A percentile compares a stretch with the other conserved stretches of the same genome.
phyloP scores from a whole-genome alignment of 176 grass and related monocot species.

The Rhipidocladum racemiflorum region DNA sequence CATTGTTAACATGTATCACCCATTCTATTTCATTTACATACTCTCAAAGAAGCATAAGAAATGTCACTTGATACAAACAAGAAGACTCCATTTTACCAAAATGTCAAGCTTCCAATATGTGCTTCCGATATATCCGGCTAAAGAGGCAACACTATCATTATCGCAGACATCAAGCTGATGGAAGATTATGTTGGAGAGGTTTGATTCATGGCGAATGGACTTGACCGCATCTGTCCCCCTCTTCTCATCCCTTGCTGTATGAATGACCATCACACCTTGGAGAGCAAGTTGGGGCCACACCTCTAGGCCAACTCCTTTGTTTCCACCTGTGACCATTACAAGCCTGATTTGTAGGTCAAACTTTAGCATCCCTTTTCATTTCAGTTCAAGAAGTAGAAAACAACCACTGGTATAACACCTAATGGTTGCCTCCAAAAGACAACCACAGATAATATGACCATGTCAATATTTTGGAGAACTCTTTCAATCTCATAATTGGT shows the following conservation, averaged over 20 bases:
- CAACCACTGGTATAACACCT: too few relatives aligned
- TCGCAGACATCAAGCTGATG: constrained; percentile 62
- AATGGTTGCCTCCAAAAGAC: too few relatives aligned
- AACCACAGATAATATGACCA: too few relatives aligned
- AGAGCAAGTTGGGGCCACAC: constrained; percentile 50
- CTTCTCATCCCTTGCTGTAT: constrained; percentile 61
- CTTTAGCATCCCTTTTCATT: background rate
- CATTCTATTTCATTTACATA: too few relatives aligned
- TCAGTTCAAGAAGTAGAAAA: too few relatives aligned
- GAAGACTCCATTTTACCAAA: constrained; percentile 27
- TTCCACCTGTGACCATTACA: constrained; percentile 66
- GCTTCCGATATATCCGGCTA: constrained; percentile 33
- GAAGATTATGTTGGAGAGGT: constrained; percentile 46
- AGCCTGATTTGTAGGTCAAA: constrained; percentile 23
- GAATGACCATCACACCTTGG: constrained; percentile 45
- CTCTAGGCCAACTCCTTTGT: constrained; percentile 64
- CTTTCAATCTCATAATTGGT: too few relatives aligned
- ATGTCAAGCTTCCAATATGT: constrained; percentile 68
- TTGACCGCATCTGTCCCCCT: constrained; percentile 38
- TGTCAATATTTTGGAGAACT: too few relatives aligned
- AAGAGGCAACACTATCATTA: constrained; percentile 27
- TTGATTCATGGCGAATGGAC: constrained; percentile 26
- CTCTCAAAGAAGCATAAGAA: too few relatives aligned
- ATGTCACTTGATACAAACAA: background rate
- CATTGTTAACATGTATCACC: too few relatives aligned